Conservation (phyloP, 306 rosid genomes). For the Cucumis melo region DNA sequence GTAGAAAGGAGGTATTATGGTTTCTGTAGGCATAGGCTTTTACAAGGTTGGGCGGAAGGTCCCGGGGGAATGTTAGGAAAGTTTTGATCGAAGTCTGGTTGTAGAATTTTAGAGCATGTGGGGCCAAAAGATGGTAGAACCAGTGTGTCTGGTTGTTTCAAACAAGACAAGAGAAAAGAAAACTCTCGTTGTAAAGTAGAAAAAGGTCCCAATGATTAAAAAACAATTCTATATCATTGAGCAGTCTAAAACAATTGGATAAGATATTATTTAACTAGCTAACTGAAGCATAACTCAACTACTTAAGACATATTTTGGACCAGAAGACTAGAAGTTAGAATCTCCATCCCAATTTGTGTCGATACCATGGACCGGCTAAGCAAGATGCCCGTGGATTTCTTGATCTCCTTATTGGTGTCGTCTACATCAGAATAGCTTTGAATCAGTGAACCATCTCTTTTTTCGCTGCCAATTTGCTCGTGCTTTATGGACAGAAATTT, state of each 20-base stretch:
- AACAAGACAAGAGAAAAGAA: neutral
- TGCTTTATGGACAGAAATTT: too few species aligned
- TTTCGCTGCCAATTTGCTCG: too few species aligned
- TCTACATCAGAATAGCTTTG: too few species aligned
- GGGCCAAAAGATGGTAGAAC: neutral
- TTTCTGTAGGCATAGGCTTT: neutral
- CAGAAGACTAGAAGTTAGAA: neutral
- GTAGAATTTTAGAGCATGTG: neutral
- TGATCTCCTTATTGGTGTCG: too few species aligned
- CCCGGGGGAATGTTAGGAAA: neutral
- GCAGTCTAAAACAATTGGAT: neutral
- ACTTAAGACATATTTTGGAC: neutral
- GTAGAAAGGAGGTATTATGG: neutral
- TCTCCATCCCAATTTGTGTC: neutral
- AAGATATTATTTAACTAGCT: neutral
- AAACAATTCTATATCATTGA: neutral
- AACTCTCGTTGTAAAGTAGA: neutral
- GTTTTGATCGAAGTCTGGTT: neutral
- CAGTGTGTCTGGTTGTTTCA: neutral
- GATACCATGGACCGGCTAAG: too few species aligned
- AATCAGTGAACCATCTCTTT: too few species aligned
- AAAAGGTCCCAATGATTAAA: neutral
- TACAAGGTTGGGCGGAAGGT: neutral
- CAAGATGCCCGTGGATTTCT: too few species aligned
- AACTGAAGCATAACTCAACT: neutral